A percentile compares a stretch with the other conserved stretches of the same genome.
These are phyloP conservation scores for Antonospora locustae DNA, from an alignment of 371 early-diverging fungal species.

Conservation along the genomic window DNA sequence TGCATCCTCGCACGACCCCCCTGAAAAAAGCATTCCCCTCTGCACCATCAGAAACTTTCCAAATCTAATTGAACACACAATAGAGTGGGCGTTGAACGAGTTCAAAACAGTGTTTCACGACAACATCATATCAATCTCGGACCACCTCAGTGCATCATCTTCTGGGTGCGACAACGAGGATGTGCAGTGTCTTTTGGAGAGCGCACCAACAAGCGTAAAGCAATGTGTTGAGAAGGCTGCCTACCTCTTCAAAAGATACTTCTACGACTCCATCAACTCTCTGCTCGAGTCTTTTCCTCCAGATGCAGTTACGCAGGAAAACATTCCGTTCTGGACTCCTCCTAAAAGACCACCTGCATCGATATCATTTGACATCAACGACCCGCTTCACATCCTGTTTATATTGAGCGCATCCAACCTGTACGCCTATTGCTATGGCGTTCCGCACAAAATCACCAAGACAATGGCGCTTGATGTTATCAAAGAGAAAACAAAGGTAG, in stretches of 20 bases:
- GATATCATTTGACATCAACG: slow-evolving; percentile 53
- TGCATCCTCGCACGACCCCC: slow-evolving; percentile 90
- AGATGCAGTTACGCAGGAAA: slow-evolving; percentile 57
- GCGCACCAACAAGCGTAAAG: slow-evolving; percentile 74
- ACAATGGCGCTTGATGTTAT: slow-evolving; percentile 62
- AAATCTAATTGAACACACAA: slow-evolving; percentile 95
- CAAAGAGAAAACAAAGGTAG: neutral
- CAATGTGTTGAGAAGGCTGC: slow-evolving; percentile 41
- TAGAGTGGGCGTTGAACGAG: slow-evolving; percentile 86
- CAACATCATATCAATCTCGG: neutral
- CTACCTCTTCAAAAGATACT: slow-evolving; percentile 31
- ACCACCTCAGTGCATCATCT: neutral
- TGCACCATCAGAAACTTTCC: slow-evolving; percentile 99
- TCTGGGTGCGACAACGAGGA: slow-evolving; percentile 59
- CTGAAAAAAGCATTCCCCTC: slow-evolving; percentile 90
- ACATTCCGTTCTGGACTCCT: slow-evolving; percentile 90
- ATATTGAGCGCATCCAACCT: slow-evolving; percentile 76
- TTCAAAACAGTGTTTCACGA: slow-evolving; percentile 82
- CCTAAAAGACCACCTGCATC: slow-evolving; percentile 87
- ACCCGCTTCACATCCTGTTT: slow-evolving; percentile 71
- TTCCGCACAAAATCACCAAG: slow-evolving; percentile 71
- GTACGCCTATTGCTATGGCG: slow-evolving; percentile 59
- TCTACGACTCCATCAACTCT: slow-evolving; percentile 37
- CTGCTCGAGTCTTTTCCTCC: slow-evolving; percentile 60
- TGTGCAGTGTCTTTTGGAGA: slow-evolving; percentile 75